Conservation (phyloP, 768 basidiomycete species). For the Rickenella mellea region DNA sequence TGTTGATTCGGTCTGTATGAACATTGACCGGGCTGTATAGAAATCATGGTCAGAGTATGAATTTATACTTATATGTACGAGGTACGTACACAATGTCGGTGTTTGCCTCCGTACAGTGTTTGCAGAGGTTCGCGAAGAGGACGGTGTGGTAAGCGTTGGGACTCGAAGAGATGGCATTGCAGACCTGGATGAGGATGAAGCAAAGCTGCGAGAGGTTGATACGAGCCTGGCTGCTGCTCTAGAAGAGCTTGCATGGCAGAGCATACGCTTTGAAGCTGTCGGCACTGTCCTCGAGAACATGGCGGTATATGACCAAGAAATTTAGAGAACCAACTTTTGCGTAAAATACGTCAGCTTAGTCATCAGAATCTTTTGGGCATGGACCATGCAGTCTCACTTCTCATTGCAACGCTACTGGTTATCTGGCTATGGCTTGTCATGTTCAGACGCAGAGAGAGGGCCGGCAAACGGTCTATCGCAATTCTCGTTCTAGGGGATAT, state of each 20-base stretch:
- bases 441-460: slow-evolving; percentile 4
- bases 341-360: not conserved
- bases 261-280: too few relatives aligned
- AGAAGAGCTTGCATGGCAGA: too few relatives aligned
- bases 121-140: slow-evolving; percentile 10
- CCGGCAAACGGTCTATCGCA: slow-evolving; percentile 58
- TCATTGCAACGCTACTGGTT: not conserved
- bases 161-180: too few relatives aligned
- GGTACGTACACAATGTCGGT: slow-evolving; percentile 3
- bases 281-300: too few relatives aligned
- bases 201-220: too few relatives aligned
- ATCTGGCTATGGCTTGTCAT: not conserved
- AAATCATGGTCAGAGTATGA: slow-evolving; percentile 2
- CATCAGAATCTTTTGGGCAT: not conserved
- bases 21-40: slow-evolving; percentile 73
- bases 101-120: slow-evolving; percentile 3
- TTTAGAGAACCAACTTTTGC: not conserved
- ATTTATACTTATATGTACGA: slow-evolving; percentile 1
- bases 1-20: slow-evolving; percentile 96
- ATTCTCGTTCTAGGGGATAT: slow-evolving; percentile 93
- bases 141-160: slow-evolving; percentile 23
- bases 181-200: too few relatives aligned
- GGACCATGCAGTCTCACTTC: not conserved
- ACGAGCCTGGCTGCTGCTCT: too few relatives aligned
- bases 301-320: not conserved